phyloP scores from a whole-genome alignment of 2,329 filamentous ascomycete genomes.

The Xylaria sp. region DNA sequence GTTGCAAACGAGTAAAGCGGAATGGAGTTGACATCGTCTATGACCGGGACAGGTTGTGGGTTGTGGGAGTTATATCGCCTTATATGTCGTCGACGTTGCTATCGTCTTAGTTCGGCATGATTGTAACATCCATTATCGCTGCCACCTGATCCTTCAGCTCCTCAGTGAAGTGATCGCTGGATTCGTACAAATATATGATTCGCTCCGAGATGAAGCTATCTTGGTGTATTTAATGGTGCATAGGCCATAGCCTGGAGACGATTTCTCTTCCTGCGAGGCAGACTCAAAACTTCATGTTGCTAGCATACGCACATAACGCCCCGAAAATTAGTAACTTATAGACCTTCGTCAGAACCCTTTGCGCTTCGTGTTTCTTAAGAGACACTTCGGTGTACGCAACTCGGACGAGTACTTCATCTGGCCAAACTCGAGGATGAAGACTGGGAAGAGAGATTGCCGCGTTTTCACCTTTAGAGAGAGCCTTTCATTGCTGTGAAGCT shows the following conservation, averaged over 20 bases:
- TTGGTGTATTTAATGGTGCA: too few species aligned
- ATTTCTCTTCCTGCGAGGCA: not conserved
- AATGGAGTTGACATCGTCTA: not conserved
- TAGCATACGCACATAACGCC: not conserved
- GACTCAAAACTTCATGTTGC: not conserved
- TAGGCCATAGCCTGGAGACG: not conserved
- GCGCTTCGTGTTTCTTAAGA: not conserved
- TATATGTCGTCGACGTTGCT: not conserved
- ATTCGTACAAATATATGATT: not conserved
- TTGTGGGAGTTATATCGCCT: not conserved
- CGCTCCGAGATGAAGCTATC: not conserved
- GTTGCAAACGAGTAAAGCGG: not conserved
- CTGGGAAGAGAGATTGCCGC: too few species aligned
- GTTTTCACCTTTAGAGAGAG: not conserved
- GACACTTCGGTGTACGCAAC: not conserved
- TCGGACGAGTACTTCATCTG: not conserved
- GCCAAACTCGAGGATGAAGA: not conserved
- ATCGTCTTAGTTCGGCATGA: not conserved
- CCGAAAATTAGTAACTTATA: not conserved
- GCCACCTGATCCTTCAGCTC: not conserved
- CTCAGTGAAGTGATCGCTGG: not conserved
- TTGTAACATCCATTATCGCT: not conserved
- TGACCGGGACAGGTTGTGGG: not conserved
- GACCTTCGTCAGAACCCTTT: not conserved
- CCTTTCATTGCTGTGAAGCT: too few species aligned